These are phyloP conservation scores for Penstemon newberryi DNA, from an alignment of 257 asterid species.

Conservation along the genomic window DNA sequence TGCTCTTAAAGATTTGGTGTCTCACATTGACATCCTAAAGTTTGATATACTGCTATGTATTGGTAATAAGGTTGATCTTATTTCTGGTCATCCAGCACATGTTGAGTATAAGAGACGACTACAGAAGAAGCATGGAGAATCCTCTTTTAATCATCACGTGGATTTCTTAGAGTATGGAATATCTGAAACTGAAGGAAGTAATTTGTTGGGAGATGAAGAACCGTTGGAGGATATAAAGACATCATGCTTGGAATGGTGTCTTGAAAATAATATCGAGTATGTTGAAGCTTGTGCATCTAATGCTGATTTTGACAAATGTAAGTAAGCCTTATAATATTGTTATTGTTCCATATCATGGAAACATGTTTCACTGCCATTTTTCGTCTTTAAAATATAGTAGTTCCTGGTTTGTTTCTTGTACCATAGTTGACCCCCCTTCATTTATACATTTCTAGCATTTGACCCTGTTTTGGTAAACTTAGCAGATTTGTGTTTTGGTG, in stretches of 20 bases:
- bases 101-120: slow-evolving; percentile 66
- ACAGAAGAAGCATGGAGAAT: slow-evolving; percentile 53
- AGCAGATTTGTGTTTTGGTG: too few relatives aligned
- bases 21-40: slow-evolving; percentile 62
- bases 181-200: slow-evolving; percentile 87
- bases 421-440: neutral
- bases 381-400: neutral
- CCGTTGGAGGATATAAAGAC: slow-evolving; percentile 50
- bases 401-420: neutral
- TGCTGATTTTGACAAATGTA: slow-evolving; percentile 84
- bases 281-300: slow-evolving; percentile 92
- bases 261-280: slow-evolving; percentile 74
- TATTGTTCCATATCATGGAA: neutral
- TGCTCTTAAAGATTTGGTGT: slow-evolving; percentile 76
- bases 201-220: slow-evolving; percentile 73
- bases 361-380: neutral
- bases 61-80: slow-evolving; percentile 94
- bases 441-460: neutral
- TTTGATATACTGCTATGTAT: slow-evolving; percentile 78
- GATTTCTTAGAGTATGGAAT: slow-evolving; percentile 64
- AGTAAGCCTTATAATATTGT: slow-evolving; percentile 31
- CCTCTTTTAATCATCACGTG: slow-evolving; percentile 34
- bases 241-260: slow-evolving; percentile 78
- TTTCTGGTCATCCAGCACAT: slow-evolving; percentile 86
- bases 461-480: neutral